Evolutionary conservation across 257 asterid species (phyloP).

Genomic region (Echites panduratus): DNA sequence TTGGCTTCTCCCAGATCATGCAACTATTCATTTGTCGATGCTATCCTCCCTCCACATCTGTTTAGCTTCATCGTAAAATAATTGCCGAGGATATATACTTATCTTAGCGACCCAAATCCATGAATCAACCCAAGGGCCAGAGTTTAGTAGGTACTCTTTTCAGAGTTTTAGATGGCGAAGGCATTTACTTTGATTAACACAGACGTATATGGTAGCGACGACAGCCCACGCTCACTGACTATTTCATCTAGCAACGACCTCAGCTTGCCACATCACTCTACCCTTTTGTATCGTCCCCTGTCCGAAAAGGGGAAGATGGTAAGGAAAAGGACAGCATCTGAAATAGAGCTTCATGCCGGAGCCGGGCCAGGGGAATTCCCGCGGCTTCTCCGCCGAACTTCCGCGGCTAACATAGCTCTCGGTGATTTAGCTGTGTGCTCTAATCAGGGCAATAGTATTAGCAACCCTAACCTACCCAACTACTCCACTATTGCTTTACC

Average conservation of each 20-base stretch:
- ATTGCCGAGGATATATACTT: not conserved
- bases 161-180: constrained; percentile 27
- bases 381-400: constrained; percentile 50
- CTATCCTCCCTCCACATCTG: not conserved
- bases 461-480: constrained; percentile 29
- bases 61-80: not conserved
- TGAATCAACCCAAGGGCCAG: not conserved
- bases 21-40: constrained; percentile 1
- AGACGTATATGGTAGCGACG: constrained; percentile 15
- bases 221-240: not conserved
- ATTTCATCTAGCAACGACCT: constrained; percentile 3
- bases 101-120: not conserved
- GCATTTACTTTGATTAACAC: constrained; percentile 29
- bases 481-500: constrained; percentile 54
- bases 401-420: constrained; percentile 9
- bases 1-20: constrained; percentile 44
- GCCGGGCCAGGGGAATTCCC: constrained; percentile 13
- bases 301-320: constrained; percentile 35
- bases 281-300: constrained; percentile 13
- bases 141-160: not conserved
- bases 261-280: constrained; percentile 17
- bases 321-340: constrained; percentile 78
- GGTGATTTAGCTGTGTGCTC: constrained; percentile 17
- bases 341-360: constrained; percentile 51
- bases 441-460: not conserved